These are phyloP conservation scores for Albizia julibrissin DNA, from an alignment of 306 rosid genomes.

Conservation along the genomic window DNA sequence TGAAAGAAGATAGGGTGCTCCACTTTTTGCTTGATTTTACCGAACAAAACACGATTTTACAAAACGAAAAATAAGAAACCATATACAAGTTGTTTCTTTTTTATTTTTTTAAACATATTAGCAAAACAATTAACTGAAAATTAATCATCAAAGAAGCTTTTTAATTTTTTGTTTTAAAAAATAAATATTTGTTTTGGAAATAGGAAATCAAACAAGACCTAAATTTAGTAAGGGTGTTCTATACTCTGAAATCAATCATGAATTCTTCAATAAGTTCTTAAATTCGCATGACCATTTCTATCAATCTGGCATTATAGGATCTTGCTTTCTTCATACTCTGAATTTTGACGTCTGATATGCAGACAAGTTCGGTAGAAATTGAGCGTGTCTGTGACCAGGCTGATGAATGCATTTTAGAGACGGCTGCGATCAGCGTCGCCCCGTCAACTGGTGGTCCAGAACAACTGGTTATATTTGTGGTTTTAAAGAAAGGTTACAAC, in stretches of 20 bases:
- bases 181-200: no score
- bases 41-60: no score
- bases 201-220: no score
- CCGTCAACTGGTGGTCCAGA: conserved; percentile 73
- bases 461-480: conserved; percentile 63
- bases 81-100: no score
- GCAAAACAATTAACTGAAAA: no score
- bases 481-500: conserved; percentile 54
- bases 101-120: no score
- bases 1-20: no score
- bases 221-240: neutral
- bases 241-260: neutral
- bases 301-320: conserved; percentile 18
- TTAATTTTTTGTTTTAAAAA: no score
- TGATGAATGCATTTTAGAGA: conserved; percentile 70
- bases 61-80: no score
- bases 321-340: conserved; percentile 13
- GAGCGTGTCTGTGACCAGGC: conserved; percentile 72
- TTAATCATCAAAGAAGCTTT: no score
- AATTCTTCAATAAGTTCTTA: neutral
- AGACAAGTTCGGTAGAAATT: conserved; percentile 78
- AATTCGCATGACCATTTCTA: neutral
- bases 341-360: conserved; percentile 33
- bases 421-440: conserved; percentile 67
- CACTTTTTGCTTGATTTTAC: no score